Base-by-base conservation (phyloP, 2,329 filamentous ascomycete genomes). In the Calonectria pauciramosa region DNA sequence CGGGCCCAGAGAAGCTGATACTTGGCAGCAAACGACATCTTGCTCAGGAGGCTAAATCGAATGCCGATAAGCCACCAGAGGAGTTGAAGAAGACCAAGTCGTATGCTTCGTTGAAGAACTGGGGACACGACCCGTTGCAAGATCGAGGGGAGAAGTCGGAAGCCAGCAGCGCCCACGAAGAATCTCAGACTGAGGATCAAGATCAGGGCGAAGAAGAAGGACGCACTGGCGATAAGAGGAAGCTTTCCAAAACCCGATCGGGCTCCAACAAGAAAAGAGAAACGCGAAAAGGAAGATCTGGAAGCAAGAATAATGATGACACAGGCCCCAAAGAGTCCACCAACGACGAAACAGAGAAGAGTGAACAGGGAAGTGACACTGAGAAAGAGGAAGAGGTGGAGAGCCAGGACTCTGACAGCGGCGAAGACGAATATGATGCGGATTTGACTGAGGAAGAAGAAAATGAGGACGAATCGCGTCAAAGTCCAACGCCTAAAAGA, bases 61-160 rank as follows among this genome's bases (percentile, higher is more conserved):
- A 93, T 79, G 84, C 87, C 71, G 86, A 92, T 76, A 90, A 91
- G 66, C 82, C 87, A 0, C 74, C 81, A 0, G 84, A 85, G 16
- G 86, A 88, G n/a, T 81, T 87, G 10, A 87, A 87, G 63, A 84
- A 87, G 82, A 88, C 87, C 41, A 89, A 89, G 76, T 88, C 86
- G 0, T 92, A 93, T 63, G 90, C 89, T 34, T 91, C 89, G 6
- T 83, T 93, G 77, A 92, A 92, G 86, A 93, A 93, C 73, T 92
- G 91, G 91, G 89, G 89, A 0, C 89, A 91, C 76, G 89, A 91
- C 81, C 82, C 87, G 26, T 82, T 89, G 73, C 90, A 90, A 79
- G 83, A 83, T 2, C 75, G 79, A 1, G 76, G 76, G 1, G 76
- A 77, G 18, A n/a, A 10, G 2, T n/a, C 41, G n/a, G 20, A 20